Percentiles rank a stretch among this genome's conserved stretches.
Conservation (phyloP, 305 asterid species). For the Plantago coronopus region DNA sequence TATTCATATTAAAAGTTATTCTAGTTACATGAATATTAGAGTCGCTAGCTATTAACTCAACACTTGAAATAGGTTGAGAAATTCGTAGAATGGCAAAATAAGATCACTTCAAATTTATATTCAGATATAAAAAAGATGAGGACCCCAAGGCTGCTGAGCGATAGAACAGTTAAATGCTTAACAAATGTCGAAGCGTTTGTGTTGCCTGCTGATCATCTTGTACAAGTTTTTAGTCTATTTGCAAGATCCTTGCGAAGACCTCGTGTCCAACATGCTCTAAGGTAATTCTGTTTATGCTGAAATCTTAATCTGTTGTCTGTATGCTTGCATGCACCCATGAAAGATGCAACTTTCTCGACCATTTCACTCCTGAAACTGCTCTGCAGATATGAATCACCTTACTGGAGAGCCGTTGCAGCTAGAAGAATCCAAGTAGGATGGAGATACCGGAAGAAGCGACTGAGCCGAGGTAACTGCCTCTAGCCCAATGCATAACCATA, state of each 20-base stretch:
- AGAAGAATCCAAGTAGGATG: constrained; percentile 75
- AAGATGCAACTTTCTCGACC: not conserved
- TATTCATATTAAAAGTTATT: too few relatives aligned
- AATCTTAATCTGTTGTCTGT: not conserved
- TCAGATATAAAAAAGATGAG: constrained; percentile 38
- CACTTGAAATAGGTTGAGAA: too few relatives aligned
- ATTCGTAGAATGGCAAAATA: not conserved
- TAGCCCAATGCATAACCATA: constrained; percentile 31
- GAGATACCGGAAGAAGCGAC: constrained; percentile 71
- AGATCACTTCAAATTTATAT: not conserved
- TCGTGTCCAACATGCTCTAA: constrained; percentile 57
- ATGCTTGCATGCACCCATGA: too few relatives aligned
- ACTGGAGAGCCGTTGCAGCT: constrained; percentile 74
- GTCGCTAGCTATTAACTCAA: too few relatives aligned
- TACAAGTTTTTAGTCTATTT: constrained; percentile 52
- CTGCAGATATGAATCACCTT: constrained; percentile 69
- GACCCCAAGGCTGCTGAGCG: constrained; percentile 39
- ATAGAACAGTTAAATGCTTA: constrained; percentile 43
- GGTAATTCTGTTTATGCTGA: constrained; percentile 28
- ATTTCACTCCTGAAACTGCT: not conserved
- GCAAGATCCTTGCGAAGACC: constrained; percentile 50
- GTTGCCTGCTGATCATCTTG: constrained; percentile 48
- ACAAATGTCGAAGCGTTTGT: constrained; percentile 58
- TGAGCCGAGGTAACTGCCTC: constrained; percentile 40
- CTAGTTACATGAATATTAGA: too few relatives aligned